Percentiles rank a stretch among this genome's conserved stretches.
phyloP scores from a whole-genome alignment of 495 filamentous ascomycete species.

The Lasiosphaeriaceae sp. region DNA sequence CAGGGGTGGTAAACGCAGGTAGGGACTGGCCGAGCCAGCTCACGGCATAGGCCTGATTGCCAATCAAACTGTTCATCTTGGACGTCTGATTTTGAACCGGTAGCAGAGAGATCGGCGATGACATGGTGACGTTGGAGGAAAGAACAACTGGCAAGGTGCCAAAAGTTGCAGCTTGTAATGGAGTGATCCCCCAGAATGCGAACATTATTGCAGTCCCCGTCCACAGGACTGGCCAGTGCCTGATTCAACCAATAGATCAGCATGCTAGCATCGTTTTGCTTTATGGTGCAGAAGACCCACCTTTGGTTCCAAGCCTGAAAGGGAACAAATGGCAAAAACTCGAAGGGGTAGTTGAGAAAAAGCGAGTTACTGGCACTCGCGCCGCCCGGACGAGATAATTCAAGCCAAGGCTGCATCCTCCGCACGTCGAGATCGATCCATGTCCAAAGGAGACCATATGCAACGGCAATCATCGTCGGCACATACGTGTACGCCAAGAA shows the following conservation, averaged over 20 bases:
- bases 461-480: constrained; percentile 39
- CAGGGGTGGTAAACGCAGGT: constrained; percentile 35
- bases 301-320: constrained; percentile 32
- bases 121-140: not conserved
- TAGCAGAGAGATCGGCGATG: not conserved
- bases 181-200: not conserved
- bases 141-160: not conserved
- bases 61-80: constrained; percentile 23
- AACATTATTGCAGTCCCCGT: not conserved
- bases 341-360: constrained; percentile 45
- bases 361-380: constrained; percentile 37
- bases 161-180: not conserved
- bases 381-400: constrained; percentile 39
- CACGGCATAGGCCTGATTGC: constrained; percentile 32
- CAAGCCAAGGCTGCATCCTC: constrained; percentile 45
- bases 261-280: not conserved
- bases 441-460: constrained; percentile 43
- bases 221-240: not conserved
- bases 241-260: not conserved
- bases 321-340: constrained; percentile 46
- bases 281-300: constrained; percentile 18
- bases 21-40: constrained; percentile 35
- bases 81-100: constrained; percentile 33
- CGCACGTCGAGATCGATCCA: constrained; percentile 45
- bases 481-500: constrained; percentile 37